Percentiles rank a stretch among this genome's conserved stretches.
phyloP scores from a whole-genome alignment of 2,329 filamentous ascomycete species.

The Colletotrichum sp. region DNA sequence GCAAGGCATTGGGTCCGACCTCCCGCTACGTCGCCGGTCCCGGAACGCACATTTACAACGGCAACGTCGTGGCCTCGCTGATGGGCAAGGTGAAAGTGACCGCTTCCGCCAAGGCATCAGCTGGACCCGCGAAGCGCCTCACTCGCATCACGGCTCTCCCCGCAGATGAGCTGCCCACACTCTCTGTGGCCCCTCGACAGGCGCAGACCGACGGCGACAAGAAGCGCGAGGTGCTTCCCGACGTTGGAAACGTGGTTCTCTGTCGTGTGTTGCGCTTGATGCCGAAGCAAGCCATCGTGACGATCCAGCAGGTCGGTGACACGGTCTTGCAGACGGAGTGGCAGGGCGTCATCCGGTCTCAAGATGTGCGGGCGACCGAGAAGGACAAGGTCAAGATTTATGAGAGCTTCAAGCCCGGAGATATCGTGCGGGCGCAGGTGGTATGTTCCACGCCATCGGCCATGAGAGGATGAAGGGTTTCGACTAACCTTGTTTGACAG shows the following conservation, averaged over 20 bases:
- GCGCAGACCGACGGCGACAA: constrained; percentile 31
- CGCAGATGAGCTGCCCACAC: constrained; percentile 49
- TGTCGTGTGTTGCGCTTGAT: constrained; percentile 86
- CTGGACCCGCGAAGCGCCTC: constrained; percentile 61
- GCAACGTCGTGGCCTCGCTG: constrained; percentile 80
- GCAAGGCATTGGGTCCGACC: constrained; percentile 75
- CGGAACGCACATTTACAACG: constrained; percentile 82
- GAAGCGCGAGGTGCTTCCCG: constrained; percentile 77
- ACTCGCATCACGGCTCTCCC: constrained; percentile 58
- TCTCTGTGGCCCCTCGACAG: constrained; percentile 57
- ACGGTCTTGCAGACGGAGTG: constrained; percentile 78
- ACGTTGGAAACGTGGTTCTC: constrained; percentile 80
- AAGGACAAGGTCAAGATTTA: constrained; percentile 93
- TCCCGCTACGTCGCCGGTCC: constrained; percentile 74
- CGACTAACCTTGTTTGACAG: constrained; percentile 37
- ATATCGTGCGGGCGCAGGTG: constrained; percentile 86
- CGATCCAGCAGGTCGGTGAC: constrained; percentile 82
- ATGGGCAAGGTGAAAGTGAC: constrained; percentile 70
- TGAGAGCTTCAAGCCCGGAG: constrained; percentile 90
- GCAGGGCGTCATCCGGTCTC: constrained; percentile 82
- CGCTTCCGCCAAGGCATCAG: constrained; percentile 48
- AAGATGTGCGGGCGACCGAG: constrained; percentile 94
- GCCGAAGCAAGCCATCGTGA: constrained; percentile 82
- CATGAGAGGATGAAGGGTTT: constrained; percentile 3
- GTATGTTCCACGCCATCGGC: constrained; percentile 50